Evolutionary conservation across 768 basidiomycete genomes (phyloP).

Genomic region (Trichaptum fuscoviolaceum): DNA sequence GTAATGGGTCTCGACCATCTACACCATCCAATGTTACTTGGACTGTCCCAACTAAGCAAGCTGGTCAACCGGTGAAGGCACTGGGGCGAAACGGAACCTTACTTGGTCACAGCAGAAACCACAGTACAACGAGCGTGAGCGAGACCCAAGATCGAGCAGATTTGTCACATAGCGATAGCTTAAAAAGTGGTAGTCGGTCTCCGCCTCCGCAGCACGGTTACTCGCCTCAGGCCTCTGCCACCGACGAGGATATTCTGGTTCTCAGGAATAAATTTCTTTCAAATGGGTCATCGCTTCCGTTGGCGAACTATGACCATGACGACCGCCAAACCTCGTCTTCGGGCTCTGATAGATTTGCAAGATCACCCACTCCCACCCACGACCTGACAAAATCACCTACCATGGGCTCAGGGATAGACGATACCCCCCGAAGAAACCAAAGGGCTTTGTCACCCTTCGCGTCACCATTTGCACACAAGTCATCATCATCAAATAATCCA

Average conservation of each 20-base stretch:
- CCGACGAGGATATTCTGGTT: background rate
- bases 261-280: background rate
- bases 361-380: constrained; percentile 70
- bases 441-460: constrained; percentile 1
- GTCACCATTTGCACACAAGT: constrained; percentile 44
- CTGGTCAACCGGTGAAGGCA: constrained; percentile 34
- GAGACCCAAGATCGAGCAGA: constrained; percentile 12
- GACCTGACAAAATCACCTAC: constrained; percentile 21
- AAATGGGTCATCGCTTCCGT: background rate
- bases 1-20: constrained; percentile 42
- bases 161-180: background rate
- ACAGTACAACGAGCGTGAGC: constrained; percentile 23
- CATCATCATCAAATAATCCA: constrained; percentile 38
- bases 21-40: constrained; percentile 80
- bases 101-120: constrained; percentile 30
- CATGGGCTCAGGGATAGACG: background rate
- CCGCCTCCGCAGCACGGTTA: background rate
- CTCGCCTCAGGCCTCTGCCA: background rate
- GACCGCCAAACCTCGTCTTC: constrained; percentile 11
- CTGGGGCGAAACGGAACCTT: constrained; percentile 53
- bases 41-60: constrained; percentile 36
- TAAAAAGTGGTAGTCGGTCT: background rate
- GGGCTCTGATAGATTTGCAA: constrained; percentile 27
- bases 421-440: background rate
- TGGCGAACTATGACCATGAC: constrained; percentile 13